Evolutionary conservation across 257 asterid genomes (phyloP), one percentile per base, ranked within the genome.

Genomic region (Jacaranda mimosifolia): DNA sequence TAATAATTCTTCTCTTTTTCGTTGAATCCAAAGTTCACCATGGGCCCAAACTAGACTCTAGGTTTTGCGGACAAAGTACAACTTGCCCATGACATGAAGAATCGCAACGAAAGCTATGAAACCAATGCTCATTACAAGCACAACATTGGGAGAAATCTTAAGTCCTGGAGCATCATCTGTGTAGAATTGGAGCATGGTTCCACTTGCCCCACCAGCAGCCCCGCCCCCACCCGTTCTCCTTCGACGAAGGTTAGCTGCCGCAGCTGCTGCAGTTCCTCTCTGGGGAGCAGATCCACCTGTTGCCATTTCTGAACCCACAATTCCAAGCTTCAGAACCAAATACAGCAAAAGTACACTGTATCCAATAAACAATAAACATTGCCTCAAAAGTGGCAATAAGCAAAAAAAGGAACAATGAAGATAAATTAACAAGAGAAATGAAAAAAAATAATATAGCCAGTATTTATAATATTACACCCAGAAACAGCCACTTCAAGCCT

Each of bases 141-240:
- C 92, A 21, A 89, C 91, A 49, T 87, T 87, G 3, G 94, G 94
- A 58, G 94, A 87, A 42, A 89, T 89, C 84, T 87, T 84, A 8
- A 89, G 92, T 56, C 94, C 94, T 0, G 94, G 92, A 11, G 94
- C 94, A 77, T 89, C 92, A 63, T 89, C 94, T 0, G 94, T 87
- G 90, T 89, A 87, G 80, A 89, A 89, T 70, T 89, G 92, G 75
- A 89, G 94, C 94, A 89, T 89, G 68, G 92, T 86, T 55, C 94
- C 94, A 69, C 94, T 65, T 10, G 88, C 92, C n/a, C 91, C 91
- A 1, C 92, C 87, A 6, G 85, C 81, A 3, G 90, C 83, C 17
- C 86, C 91, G 46, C 89, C 87, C 1, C 89, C 85, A 6, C 80
- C 81, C 17, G 94, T 80, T 80, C 86, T 87, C 74, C 92, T 77